phyloP scores from a whole-genome alignment of 2,329 filamentous ascomycete species.

The Dactylonectria macrodidyma region DNA sequence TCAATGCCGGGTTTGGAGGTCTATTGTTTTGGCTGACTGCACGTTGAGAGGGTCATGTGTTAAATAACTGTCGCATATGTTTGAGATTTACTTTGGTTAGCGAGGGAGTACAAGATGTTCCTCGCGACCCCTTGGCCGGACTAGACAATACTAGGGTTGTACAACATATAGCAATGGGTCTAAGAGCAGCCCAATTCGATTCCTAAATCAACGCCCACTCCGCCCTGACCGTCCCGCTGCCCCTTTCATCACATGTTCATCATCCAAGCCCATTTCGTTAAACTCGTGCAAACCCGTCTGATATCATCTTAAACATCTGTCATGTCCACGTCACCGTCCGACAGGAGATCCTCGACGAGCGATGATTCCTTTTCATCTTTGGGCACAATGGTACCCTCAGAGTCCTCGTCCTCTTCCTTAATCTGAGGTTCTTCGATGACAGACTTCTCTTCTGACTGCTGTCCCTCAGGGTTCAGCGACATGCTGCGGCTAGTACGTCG shows the following conservation, averaged over 20 bases:
- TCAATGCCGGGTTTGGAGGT: constrained; percentile 77
- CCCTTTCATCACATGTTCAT: constrained; percentile 32
- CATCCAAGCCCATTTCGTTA: constrained; percentile 42
- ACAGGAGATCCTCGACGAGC: constrained; percentile 58
- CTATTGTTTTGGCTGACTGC: constrained; percentile 69
- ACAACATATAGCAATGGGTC: constrained; percentile 31
- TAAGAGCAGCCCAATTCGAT: constrained; percentile 31
- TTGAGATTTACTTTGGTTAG: constrained; percentile 9
- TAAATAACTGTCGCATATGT: constrained; percentile 5
- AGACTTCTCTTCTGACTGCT: constrained; percentile 56
- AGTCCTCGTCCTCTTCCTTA: constrained; percentile 65
- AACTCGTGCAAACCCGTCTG: constrained; percentile 32
- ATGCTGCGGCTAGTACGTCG: constrained; percentile 61
- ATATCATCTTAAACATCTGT: constrained; percentile 42
- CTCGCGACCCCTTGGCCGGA: neutral
- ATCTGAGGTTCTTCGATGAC: constrained; percentile 60
- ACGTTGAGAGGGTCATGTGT: constrained; percentile 20
- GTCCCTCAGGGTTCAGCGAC: constrained; percentile 54
- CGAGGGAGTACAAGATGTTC: neutral
- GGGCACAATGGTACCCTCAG: constrained; percentile 51
- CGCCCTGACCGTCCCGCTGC: constrained; percentile 25
- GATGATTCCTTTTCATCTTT: constrained; percentile 52
- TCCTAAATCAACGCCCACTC: constrained; percentile 33
- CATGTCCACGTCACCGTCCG: constrained; percentile 58
- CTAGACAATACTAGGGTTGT: constrained; percentile 25